Conservation (phyloP, 768 basidiomycete species). For the Crepidotus variabilis region DNA sequence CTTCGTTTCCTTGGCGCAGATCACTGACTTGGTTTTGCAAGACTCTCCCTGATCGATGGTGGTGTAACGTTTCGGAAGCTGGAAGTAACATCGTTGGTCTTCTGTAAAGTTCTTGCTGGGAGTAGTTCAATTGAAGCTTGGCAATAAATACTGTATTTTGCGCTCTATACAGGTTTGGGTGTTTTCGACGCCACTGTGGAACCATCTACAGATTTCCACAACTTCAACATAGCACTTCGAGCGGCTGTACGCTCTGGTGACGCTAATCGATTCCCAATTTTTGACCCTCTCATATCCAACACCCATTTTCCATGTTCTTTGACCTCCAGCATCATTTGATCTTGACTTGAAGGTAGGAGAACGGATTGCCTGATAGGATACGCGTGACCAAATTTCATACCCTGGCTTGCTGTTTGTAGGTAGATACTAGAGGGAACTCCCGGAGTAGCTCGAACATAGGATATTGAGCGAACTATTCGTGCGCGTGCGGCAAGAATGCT, state of each 20-base stretch:
- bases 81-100: slow-evolving; percentile 8
- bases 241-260: not conserved
- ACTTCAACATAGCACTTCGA: slow-evolving; percentile 1
- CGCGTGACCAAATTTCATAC: not conserved
- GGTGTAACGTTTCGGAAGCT: slow-evolving; percentile 10
- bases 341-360: not conserved
- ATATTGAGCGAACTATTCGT: slow-evolving; percentile 10
- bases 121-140: not conserved
- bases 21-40: slow-evolving; percentile 1
- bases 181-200: not conserved
- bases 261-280: slow-evolving; percentile 6
- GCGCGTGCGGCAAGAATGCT: slow-evolving; percentile 10
- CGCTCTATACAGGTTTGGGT: not conserved
- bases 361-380: slow-evolving; percentile 3
- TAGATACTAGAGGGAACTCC: slow-evolving; percentile 1
- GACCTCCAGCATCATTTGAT: slow-evolving; percentile 8
- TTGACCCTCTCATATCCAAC: slow-evolving; percentile 7
- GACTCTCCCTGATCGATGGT: slow-evolving; percentile 20
- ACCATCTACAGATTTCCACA: slow-evolving; percentile 4
- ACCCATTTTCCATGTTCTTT: slow-evolving; percentile 9
- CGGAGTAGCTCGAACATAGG: not conserved
- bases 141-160: not conserved
- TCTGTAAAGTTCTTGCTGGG: not conserved
- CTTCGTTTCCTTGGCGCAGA: too few species aligned
- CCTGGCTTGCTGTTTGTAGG: slow-evolving; percentile 11